Conservation (phyloP, 495 filamentous ascomycete species). For the Podospora anserina region DNA sequence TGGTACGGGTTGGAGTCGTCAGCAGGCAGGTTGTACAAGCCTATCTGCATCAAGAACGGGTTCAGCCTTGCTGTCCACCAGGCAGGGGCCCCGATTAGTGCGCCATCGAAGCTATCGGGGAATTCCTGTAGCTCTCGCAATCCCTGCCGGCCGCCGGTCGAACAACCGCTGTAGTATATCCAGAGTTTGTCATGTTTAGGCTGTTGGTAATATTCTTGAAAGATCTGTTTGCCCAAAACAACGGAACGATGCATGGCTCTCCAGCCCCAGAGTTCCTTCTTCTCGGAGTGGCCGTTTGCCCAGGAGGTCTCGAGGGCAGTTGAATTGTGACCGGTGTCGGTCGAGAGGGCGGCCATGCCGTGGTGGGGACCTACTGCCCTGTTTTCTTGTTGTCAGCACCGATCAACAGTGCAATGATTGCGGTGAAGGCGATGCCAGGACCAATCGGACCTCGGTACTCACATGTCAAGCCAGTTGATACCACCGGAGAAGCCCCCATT, state of each 20-base stretch:
- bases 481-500: constrained; percentile 50
- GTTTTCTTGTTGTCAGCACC: neutral
- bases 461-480: constrained; percentile 51
- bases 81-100: constrained; percentile 44
- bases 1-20: constrained; percentile 42
- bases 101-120: constrained; percentile 63
- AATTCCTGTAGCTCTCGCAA: constrained; percentile 52
- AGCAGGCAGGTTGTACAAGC: constrained; percentile 39
- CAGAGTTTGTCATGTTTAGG: constrained; percentile 30
- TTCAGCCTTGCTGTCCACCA: constrained; percentile 49
- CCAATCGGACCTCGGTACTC: neutral
- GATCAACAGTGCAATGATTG: too few species aligned
- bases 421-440: too few species aligned
- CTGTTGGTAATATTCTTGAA: constrained; percentile 40
- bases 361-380: constrained; percentile 20
- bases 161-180: constrained; percentile 57
- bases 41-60: constrained; percentile 34
- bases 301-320: constrained; percentile 41
- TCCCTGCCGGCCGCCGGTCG: constrained; percentile 58
- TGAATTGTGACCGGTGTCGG: constrained; percentile 55
- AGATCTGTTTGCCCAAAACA: constrained; percentile 39
- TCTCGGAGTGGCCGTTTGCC: constrained; percentile 31
- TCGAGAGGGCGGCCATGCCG: constrained; percentile 55
- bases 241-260: constrained; percentile 53
- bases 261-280: constrained; percentile 42